These are phyloP conservation scores for Lentinula sp. DNA, from an alignment of 768 basidiomycete species.

Conservation along the genomic window DNA sequence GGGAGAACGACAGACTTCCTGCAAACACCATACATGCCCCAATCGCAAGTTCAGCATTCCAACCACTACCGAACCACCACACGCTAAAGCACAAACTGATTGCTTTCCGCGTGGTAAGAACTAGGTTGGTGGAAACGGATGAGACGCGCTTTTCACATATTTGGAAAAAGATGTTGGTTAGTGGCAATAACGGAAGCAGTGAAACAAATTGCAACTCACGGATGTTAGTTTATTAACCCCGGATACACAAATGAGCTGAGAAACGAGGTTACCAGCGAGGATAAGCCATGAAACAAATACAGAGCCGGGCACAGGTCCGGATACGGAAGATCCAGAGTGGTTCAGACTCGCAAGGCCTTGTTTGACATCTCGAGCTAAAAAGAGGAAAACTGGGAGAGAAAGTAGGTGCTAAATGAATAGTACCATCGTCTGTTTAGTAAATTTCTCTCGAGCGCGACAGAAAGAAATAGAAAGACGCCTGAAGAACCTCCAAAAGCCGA, in stretches of 20 bases:
- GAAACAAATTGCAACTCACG: constrained; percentile 35
- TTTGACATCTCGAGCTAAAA: constrained; percentile 51
- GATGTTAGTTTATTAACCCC: constrained; percentile 81
- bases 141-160: constrained; percentile 52
- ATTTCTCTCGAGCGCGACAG: background rate
- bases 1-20: constrained; percentile 53
- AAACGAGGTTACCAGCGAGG: constrained; percentile 56
- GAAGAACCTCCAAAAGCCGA: background rate
- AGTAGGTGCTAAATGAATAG: constrained; percentile 54
- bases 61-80: constrained; percentile 77
- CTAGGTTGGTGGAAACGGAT: constrained; percentile 75
- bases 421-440: background rate
- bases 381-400: constrained; percentile 70
- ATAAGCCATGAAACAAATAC: constrained; percentile 45
- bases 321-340: constrained; percentile 16
- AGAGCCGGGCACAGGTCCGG: constrained; percentile 21
- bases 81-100: constrained; percentile 75
- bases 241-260: constrained; percentile 77
- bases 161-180: background rate
- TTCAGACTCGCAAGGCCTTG: constrained; percentile 45
- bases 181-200: background rate
- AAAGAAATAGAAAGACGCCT: background rate
- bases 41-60: constrained; percentile 55
- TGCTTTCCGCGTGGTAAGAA: constrained; percentile 77
- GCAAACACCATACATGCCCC: constrained; percentile 74